Evolutionary conservation across 73 alveolate species (phyloP).

Genomic region (Uronychia binucleata): DNA sequence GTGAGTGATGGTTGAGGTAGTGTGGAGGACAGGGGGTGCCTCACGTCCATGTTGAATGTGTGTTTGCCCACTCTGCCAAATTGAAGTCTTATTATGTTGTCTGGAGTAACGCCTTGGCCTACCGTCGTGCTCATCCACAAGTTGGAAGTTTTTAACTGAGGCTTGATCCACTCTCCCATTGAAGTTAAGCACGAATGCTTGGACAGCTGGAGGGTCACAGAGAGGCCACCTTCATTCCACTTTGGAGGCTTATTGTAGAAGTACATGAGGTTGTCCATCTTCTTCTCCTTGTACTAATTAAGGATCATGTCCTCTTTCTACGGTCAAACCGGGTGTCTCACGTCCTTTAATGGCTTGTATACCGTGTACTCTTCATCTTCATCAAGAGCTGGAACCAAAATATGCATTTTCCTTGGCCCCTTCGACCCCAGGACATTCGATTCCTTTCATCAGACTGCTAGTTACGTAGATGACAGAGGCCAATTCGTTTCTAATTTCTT

Average conservation of each 20-base stretch:
- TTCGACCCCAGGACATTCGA: slow-evolving; percentile 85
- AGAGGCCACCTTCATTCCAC: slow-evolving; percentile 74
- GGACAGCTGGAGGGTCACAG: slow-evolving; percentile 45
- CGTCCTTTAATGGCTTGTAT: slow-evolving; percentile 55
- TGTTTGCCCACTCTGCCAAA: slow-evolving; percentile 91
- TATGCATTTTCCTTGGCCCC: slow-evolving; percentile 94
- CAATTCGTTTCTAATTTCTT: slow-evolving; percentile 60
- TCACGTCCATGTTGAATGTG: slow-evolving; percentile 81
- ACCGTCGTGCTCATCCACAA: slow-evolving; percentile 70
- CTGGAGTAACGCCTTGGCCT: background rate
- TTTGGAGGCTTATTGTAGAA: slow-evolving; percentile 88
- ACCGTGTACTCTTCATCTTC: slow-evolving; percentile 32
- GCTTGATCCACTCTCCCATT: slow-evolving; percentile 93
- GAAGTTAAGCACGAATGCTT: slow-evolving; percentile 89
- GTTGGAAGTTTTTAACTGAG: slow-evolving; percentile 84
- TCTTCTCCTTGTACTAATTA: slow-evolving; percentile 60
- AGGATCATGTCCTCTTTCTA: slow-evolving; percentile 62
- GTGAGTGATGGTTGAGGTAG: no score
- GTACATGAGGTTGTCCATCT: slow-evolving; percentile 46
- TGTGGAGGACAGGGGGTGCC: slow-evolving; percentile 84
- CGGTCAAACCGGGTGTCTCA: background rate
- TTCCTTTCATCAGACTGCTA: slow-evolving; percentile 23
- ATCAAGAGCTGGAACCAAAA: slow-evolving; percentile 72
- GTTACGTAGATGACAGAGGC: slow-evolving; percentile 73
- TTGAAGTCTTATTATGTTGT: slow-evolving; percentile 73